Conservation (phyloP, 169 alveolate genomes). For the Cryptosporidium xiaoi region DNA sequence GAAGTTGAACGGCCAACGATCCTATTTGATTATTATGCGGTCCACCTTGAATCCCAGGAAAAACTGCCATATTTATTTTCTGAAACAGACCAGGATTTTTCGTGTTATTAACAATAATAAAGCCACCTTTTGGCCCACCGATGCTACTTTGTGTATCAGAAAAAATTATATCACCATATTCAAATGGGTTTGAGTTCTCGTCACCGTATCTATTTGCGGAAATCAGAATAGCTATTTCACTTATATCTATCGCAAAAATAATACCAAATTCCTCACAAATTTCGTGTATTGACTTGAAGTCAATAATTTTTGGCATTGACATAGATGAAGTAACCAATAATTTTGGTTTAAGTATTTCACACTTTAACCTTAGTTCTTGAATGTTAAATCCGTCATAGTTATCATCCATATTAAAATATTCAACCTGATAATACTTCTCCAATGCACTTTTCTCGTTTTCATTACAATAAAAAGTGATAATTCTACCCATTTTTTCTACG, state of each 20-base stretch:
- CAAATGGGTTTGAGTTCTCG: conserved; percentile 21
- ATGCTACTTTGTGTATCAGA: conserved; percentile 89
- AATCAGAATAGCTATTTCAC: conserved; percentile 83
- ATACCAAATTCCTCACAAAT: conserved; percentile 83
- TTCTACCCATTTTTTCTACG: conserved; percentile 82
- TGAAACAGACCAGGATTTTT: conserved; percentile 81
- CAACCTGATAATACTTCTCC: conserved; percentile 83
- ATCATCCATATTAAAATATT: conserved; percentile 80
- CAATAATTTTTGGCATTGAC: conserved; percentile 76
- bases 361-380: conserved; percentile 49
- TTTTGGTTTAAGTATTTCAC: conserved; percentile 82
- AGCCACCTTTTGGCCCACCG: conserved; percentile 87
- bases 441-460: conserved; percentile 78
- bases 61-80: conserved; percentile 93
- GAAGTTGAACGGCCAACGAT: conserved; percentile 83
- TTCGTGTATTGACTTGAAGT: conserved; percentile 79
- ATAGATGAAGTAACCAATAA: conserved; percentile 82
- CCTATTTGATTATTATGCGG: conserved; percentile 91
- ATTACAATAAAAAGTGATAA: conserved; percentile 85
- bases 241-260: conserved; percentile 83
- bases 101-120: conserved; percentile 44
- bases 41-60: conserved; percentile 97
- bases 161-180: conserved; percentile 83
- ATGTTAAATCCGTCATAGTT: conserved; percentile 1
- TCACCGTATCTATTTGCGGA: conserved; percentile 77